These are phyloP conservation scores for Tricholoma bakamatsutake DNA, from an alignment of 768 basidiomycete species.

Conservation along the genomic window DNA sequence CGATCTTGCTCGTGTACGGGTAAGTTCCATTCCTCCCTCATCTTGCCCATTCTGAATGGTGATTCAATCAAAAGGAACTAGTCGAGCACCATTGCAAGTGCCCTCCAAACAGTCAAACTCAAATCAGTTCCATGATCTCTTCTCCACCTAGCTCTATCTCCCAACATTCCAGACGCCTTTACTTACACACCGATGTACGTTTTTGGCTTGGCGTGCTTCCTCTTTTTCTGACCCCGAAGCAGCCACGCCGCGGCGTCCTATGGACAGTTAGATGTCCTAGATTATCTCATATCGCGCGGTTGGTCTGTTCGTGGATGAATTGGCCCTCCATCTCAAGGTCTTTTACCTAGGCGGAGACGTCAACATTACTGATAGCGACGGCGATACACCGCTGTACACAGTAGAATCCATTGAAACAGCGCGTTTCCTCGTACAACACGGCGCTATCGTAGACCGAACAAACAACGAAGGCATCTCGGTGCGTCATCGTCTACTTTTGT, in stretches of 20 bases:
- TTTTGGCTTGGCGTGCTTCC: not conserved
- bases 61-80: conserved; percentile 35
- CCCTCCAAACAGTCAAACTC: conserved; percentile 14
- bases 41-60: conserved; percentile 1
- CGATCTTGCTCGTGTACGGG: conserved; percentile 71
- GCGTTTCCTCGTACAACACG: conserved; percentile 69
- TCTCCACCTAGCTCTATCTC: conserved; percentile 47
- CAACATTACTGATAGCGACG: conserved; percentile 80
- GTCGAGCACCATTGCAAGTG: conserved; percentile 53
- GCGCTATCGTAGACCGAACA: conserved; percentile 54
- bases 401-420: conserved; percentile 81
- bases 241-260: conserved; percentile 96
- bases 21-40: conserved; percentile 25
- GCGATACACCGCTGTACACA: conserved; percentile 89
- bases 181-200: conserved; percentile 81
- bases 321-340: not conserved
- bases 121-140: conserved; percentile 24
- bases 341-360: conserved; percentile 67
- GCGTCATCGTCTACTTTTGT: conserved; percentile 22
- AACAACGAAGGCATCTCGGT: conserved; percentile 79
- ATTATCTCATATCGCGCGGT: conserved; percentile 76
- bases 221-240: conserved; percentile 10
- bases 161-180: conserved; percentile 63
- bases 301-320: conserved; percentile 8
- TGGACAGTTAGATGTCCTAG: conserved; percentile 67